Evolutionary conservation across 108 stramenopile species (phyloP).

Genomic region (Cyclotella atomus): DNA sequence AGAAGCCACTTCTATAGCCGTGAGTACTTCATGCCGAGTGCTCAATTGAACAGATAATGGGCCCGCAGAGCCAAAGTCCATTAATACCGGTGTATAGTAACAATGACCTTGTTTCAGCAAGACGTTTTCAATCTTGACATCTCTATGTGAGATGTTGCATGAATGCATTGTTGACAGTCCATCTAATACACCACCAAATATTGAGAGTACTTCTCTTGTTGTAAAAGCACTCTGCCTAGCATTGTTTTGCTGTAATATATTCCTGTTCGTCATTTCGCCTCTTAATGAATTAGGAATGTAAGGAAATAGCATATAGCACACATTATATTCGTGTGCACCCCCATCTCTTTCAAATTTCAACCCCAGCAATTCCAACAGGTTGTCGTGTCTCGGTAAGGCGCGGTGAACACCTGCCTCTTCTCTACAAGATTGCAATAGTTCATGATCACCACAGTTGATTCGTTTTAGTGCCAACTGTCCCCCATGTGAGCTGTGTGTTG

Average conservation of each 20-base stretch:
- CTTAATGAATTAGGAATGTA: slow-evolving; percentile 60
- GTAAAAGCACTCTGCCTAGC: slow-evolving; percentile 14
- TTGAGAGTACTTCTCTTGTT: slow-evolving; percentile 42
- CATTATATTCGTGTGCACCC: background rate
- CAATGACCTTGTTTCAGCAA: slow-evolving; percentile 37
- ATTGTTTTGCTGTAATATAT: slow-evolving; percentile 27
- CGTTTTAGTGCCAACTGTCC: slow-evolving; percentile 73
- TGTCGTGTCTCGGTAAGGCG: slow-evolving; percentile 24
- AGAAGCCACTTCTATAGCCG: slow-evolving; percentile 58
- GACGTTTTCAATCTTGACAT: slow-evolving; percentile 85
- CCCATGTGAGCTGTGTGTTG: background rate
- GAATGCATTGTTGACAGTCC: slow-evolving; percentile 67
- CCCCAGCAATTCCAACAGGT: slow-evolving; percentile 42
- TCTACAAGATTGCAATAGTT: slow-evolving; percentile 58
- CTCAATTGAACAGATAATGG: slow-evolving; percentile 28
- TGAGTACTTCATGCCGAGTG: slow-evolving; percentile 19
- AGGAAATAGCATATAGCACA: slow-evolving; percentile 89
- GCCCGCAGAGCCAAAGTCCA: slow-evolving; percentile 67
- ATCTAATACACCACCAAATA: slow-evolving; percentile 61
- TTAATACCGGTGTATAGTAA: slow-evolving; percentile 57
- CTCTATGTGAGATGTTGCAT: slow-evolving; percentile 73
- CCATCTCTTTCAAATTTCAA: slow-evolving; percentile 40
- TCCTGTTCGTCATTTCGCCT: slow-evolving; percentile 67
- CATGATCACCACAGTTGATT: slow-evolving; percentile 62
- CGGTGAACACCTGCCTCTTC: slow-evolving; percentile 80